These are phyloP conservation scores for Hypoxylon sp. DNA, from an alignment of 2,329 filamentous ascomycete genomes.

Conservation along the genomic window DNA sequence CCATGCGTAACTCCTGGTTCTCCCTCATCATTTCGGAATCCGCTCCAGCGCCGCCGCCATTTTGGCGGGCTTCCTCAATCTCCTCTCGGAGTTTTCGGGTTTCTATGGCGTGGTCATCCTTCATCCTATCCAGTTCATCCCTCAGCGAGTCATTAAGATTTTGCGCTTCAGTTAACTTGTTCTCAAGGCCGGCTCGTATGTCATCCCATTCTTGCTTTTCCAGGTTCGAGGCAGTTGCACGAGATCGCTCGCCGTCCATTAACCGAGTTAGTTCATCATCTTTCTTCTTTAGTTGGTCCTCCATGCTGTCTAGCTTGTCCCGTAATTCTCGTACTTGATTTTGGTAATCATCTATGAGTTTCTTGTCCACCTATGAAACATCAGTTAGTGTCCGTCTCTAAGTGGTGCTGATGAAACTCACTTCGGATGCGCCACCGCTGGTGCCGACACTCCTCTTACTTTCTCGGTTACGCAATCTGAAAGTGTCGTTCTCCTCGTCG, in stretches of 20 bases:
- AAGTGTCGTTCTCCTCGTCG: slow-evolving; percentile 73
- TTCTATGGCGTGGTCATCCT: slow-evolving; percentile 75
- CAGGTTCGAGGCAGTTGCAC: slow-evolving; percentile 64
- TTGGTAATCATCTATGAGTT: slow-evolving; percentile 84
- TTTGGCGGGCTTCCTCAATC: slow-evolving; percentile 67
- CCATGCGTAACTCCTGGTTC: slow-evolving; percentile 76
- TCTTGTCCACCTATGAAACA: slow-evolving; percentile 72
- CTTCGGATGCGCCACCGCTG: slow-evolving; percentile 58
- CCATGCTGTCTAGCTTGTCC: slow-evolving; percentile 79
- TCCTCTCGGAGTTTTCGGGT: slow-evolving; percentile 75
- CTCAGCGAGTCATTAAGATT: slow-evolving; percentile 84
- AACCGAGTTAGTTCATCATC: slow-evolving; percentile 77
- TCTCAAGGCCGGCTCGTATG: slow-evolving; percentile 76
- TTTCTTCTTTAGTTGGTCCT: slow-evolving; percentile 77
- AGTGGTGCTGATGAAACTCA: slow-evolving; percentile 42
- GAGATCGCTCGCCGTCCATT: slow-evolving; percentile 71
- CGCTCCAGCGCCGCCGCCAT: slow-evolving; percentile 49
- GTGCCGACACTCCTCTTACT: slow-evolving; percentile 56
- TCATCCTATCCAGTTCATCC: slow-evolving; percentile 81
- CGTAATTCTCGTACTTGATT: slow-evolving; percentile 81
- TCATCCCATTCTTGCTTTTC: slow-evolving; percentile 82
- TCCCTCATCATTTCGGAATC: slow-evolving; percentile 74
- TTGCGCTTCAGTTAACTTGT: slow-evolving; percentile 80
- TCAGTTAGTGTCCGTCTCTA: slow-evolving; percentile 33
- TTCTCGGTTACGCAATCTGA: slow-evolving; percentile 67